These are phyloP conservation scores for Paxillus rubicundulus DNA, from an alignment of 768 basidiomycete genomes.

Conservation along the genomic window DNA sequence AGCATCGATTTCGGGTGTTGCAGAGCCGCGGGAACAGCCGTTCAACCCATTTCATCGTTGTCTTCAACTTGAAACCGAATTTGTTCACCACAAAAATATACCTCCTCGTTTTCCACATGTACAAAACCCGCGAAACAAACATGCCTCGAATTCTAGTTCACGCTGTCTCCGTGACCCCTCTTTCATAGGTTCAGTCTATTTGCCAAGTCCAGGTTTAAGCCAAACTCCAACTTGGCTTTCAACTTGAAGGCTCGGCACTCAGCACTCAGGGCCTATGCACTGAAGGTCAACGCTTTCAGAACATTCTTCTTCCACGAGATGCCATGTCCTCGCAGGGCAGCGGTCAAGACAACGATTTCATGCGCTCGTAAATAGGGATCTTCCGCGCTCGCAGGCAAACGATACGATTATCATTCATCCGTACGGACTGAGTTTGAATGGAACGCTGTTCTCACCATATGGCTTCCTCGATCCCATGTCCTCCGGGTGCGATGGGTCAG, in stretches of 20 bases:
- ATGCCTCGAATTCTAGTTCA: neutral
- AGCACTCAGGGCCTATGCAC: too few species aligned
- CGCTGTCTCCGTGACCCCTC: neutral
- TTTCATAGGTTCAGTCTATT: neutral
- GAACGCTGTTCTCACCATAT: too few species aligned
- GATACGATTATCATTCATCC: too few species aligned
- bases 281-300: too few species aligned
- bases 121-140: neutral
- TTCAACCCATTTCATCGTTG: neutral
- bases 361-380: slow-evolving; percentile 33
- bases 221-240: too few species aligned
- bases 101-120: neutral
- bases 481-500: too few species aligned
- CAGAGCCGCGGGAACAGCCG: neutral
- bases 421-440: too few species aligned
- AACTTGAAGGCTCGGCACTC: too few species aligned
- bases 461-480: too few species aligned
- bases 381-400: slow-evolving; percentile 32
- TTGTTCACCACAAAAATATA: neutral
- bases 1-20: slow-evolving; percentile 1
- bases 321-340: slow-evolving; percentile 1
- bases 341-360: slow-evolving; percentile 33
- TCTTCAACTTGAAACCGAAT: neutral
- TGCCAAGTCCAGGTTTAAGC: neutral
- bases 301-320: too few species aligned